Evolutionary conservation across 2,329 filamentous ascomycete genomes (phyloP).

Genomic region (Colletotrichum filicis): DNA sequence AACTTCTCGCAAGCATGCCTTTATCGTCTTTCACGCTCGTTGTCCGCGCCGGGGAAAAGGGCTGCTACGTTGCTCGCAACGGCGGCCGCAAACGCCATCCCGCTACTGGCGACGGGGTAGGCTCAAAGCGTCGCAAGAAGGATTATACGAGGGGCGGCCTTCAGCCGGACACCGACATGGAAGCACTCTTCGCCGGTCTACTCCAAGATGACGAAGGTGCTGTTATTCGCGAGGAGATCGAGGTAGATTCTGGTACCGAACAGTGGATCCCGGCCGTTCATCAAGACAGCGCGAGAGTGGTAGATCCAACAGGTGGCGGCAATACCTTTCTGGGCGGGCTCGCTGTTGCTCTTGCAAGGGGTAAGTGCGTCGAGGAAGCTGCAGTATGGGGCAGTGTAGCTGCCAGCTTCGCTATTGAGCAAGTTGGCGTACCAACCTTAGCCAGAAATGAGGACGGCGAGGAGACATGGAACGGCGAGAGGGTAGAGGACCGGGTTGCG

Average conservation of each 20-base stretch:
- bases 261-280: slow-evolving; percentile 86
- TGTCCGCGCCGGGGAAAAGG: slow-evolving; percentile 76
- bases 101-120: slow-evolving; percentile 38
- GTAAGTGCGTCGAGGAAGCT: slow-evolving; percentile 73
- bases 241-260: slow-evolving; percentile 72
- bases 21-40: slow-evolving; percentile 74
- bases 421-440: slow-evolving; percentile 82
- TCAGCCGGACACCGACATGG: slow-evolving; percentile 71
- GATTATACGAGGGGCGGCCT: slow-evolving; percentile 61
- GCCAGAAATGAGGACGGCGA: slow-evolving; percentile 52
- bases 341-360: slow-evolving; percentile 68
- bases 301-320: slow-evolving; percentile 95
- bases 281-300: slow-evolving; percentile 62
- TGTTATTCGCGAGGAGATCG: slow-evolving; percentile 67
- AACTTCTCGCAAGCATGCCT: slow-evolving; percentile 73
- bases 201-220: slow-evolving; percentile 63
- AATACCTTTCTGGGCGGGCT: slow-evolving; percentile 85
- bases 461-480: slow-evolving; percentile 72
- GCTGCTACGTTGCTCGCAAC: slow-evolving; percentile 73
- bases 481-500: slow-evolving; percentile 62
- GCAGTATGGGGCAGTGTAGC: slow-evolving; percentile 83
- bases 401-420: slow-evolving; percentile 94
- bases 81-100: slow-evolving; percentile 61
- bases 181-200: slow-evolving; percentile 69
- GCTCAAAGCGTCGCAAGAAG: slow-evolving; percentile 53